A percentile compares a stretch with the other conserved stretches of the same genome.
Conservation (phyloP, 169 alveolate genomes). For the Babesia gibsoni region DNA sequence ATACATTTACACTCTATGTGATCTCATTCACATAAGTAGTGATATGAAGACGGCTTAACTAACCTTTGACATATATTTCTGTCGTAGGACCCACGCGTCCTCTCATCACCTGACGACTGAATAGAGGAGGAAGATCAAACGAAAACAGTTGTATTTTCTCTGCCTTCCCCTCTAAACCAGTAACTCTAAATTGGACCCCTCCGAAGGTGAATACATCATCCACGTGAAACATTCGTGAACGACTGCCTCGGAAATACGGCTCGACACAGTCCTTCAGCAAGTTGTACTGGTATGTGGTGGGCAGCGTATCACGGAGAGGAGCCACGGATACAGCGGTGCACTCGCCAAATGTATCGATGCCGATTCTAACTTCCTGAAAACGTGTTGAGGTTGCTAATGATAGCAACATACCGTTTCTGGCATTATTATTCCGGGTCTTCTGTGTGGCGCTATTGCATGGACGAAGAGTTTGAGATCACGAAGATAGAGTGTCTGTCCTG, state of each 20-base stretch:
- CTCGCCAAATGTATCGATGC: slow-evolving; percentile 72
- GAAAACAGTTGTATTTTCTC: background rate
- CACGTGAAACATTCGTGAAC: slow-evolving; percentile 45
- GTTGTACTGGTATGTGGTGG: slow-evolving; percentile 66
- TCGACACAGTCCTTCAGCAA: slow-evolving; percentile 65
- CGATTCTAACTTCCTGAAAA: slow-evolving; percentile 64
- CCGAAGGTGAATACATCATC: slow-evolving; percentile 68
- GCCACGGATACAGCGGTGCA: slow-evolving; percentile 62
- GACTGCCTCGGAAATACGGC: slow-evolving; percentile 62
- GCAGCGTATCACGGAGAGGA: slow-evolving; percentile 73
- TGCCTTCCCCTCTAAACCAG: slow-evolving; percentile 43
- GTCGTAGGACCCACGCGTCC: slow-evolving; percentile 33
- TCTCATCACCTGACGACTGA: background rate
- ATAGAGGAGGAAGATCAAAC: background rate
- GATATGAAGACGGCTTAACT: no score
- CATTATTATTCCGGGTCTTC: slow-evolving; percentile 44
- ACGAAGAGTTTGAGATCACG: slow-evolving; percentile 47
- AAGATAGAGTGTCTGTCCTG: slow-evolving; percentile 26
- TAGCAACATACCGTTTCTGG: slow-evolving; percentile 29
- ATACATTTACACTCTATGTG: no score
- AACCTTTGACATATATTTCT: slow-evolving; percentile 6
- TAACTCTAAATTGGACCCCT: slow-evolving; percentile 72
- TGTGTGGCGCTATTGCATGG: slow-evolving; percentile 3
- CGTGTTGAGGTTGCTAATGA: background rate
- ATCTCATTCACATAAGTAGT: no score